Percentiles rank a stretch among this genome's conserved stretches.
Conservation (phyloP, 208 protist genomes). For the Naegleria lovaniensis region DNA sequence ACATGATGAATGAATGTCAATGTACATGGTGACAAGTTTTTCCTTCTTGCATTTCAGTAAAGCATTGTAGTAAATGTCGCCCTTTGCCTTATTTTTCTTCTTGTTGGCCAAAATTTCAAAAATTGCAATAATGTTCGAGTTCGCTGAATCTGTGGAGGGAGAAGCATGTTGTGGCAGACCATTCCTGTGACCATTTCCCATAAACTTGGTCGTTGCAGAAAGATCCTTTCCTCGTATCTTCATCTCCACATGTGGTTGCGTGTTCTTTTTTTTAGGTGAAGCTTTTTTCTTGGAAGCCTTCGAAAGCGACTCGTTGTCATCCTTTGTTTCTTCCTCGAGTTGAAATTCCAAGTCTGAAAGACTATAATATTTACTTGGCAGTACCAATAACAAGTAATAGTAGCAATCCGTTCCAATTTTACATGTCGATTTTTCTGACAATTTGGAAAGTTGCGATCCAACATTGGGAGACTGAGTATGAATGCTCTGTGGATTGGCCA, state of each 20-base stretch:
- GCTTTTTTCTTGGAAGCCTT: background rate
- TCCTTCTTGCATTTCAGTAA: background rate
- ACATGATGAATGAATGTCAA: background rate
- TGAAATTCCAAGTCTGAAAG: background rate
- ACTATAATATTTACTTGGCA: background rate
- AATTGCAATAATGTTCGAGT: background rate
- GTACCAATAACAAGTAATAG: background rate
- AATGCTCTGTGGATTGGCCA: background rate
- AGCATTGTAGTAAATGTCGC: background rate
- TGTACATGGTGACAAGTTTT: background rate
- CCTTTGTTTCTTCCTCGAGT: background rate
- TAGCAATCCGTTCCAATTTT: background rate
- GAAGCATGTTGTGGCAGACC: background rate
- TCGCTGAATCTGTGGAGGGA: background rate
- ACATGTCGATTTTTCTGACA: background rate
- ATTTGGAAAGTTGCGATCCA: too few relatives aligned
- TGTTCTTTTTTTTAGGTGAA: too few relatives aligned
- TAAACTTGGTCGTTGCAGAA: background rate
- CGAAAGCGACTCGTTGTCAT: background rate
- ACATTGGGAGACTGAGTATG: background rate
- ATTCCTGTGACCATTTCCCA: background rate
- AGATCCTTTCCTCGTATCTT: background rate
- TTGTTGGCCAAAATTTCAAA: background rate
- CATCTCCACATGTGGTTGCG: background rate
- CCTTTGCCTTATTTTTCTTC: background rate